Percentiles rank a stretch among this genome's conserved stretches.
Conservation (phyloP, 257 asterid species). For the Osmanthus fragrans region DNA sequence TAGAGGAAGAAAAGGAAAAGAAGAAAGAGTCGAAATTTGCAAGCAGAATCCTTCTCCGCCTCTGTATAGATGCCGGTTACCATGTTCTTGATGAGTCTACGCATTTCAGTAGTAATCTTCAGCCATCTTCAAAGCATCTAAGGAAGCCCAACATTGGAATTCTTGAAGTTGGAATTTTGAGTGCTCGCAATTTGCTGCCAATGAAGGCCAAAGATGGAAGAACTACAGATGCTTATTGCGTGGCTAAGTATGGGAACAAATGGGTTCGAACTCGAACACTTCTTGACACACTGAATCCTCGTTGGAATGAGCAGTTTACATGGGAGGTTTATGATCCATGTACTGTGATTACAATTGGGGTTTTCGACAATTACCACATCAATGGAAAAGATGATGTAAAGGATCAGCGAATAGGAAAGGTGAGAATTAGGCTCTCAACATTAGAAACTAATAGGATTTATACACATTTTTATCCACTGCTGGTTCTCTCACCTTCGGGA, state of each 20-base stretch:
- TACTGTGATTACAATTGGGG: constrained; percentile 83
- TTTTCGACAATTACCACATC: constrained; percentile 78
- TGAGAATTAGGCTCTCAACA: constrained; percentile 83
- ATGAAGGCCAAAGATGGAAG: constrained; percentile 84
- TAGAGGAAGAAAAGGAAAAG: constrained; percentile 49
- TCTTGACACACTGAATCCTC: constrained; percentile 66
- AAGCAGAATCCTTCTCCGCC: constrained; percentile 68
- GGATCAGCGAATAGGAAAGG: constrained; percentile 88
- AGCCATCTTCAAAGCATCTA: constrained; percentile 67
- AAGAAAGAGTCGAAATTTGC: constrained; percentile 78
- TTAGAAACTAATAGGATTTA: constrained; percentile 76
- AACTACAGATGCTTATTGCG: constrained; percentile 82
- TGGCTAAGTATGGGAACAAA: constrained; percentile 94
- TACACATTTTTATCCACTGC: constrained; percentile 74
- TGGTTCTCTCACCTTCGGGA: constrained; percentile 74
- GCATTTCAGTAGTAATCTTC: constrained; percentile 83
- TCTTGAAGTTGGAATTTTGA: constrained; percentile 82
- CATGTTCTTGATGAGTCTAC: constrained; percentile 89
- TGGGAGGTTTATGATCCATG: constrained; percentile 94
- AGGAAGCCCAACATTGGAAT: constrained; percentile 75
- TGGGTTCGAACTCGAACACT: constrained; percentile 94
- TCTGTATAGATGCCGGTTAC: constrained; percentile 73
- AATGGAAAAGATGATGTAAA: constrained; percentile 60
- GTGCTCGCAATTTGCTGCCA: constrained; percentile 66
- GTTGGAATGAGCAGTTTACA: constrained; percentile 95